Percentiles rank a stretch among this genome's conserved stretches.
Evolutionary conservation across 1,139 yeast genomes (phyloP).

Genomic region (Yamadazyma siamensis): DNA sequence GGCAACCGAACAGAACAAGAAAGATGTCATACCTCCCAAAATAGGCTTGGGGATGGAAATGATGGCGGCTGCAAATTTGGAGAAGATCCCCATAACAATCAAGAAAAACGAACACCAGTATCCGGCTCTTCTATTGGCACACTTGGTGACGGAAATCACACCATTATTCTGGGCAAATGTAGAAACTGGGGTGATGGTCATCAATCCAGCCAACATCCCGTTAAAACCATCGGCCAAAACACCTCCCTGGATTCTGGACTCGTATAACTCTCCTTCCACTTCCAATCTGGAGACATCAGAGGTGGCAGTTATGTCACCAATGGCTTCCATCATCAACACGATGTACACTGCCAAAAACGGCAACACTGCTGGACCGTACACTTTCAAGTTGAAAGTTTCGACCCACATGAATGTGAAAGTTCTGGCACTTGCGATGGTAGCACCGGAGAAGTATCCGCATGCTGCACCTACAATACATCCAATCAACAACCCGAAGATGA

Average conservation of each 20-base stretch:
- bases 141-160: conserved; percentile 84
- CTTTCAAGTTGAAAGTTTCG: conserved; percentile 67
- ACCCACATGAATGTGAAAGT: conserved; percentile 85
- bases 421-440: conserved; percentile 64
- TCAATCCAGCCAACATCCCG: conserved; percentile 70
- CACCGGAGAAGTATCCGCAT: conserved; percentile 69
- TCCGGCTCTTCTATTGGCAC: conserved; percentile 84
- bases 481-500: conserved; percentile 73
- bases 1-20: conserved; percentile 83
- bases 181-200: conserved; percentile 79
- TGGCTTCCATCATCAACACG: conserved; percentile 83
- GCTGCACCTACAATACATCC: conserved; percentile 94
- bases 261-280: conserved; percentile 76
- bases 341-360: conserved; percentile 82
- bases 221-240: conserved; percentile 75
- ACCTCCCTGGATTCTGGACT: conserved; percentile 89
- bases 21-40: conserved; percentile 90
- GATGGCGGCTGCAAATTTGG: conserved; percentile 87
- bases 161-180: conserved; percentile 94
- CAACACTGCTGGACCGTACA: conserved; percentile 80
- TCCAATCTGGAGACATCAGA: conserved; percentile 83
- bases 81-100: conserved; percentile 78
- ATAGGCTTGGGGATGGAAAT: conserved; percentile 83
- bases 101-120: conserved; percentile 86
- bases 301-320: conserved; percentile 91